These are phyloP conservation scores for Deinandra increscens DNA, from an alignment of 129 eudicot species.

Conservation along the genomic window DNA sequence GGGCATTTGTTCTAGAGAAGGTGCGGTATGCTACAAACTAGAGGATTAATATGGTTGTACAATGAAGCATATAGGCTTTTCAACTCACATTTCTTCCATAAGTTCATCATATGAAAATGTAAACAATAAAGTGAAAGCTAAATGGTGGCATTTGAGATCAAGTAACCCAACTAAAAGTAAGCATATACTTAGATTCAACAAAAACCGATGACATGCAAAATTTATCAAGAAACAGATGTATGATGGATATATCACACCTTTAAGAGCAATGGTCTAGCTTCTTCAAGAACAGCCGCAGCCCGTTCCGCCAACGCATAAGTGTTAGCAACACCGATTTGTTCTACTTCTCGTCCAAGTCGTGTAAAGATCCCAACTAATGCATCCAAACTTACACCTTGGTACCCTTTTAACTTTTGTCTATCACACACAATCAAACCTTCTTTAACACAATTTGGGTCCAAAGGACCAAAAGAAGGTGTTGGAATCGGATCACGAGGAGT, in stretches of 20 bases:
- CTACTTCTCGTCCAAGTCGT: conserved; percentile 82
- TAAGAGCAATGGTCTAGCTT: conserved; percentile 73
- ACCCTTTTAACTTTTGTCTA: conserved; percentile 70
- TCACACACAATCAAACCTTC: conserved; percentile 88
- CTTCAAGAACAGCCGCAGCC: conserved; percentile 70
- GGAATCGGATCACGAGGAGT: conserved; percentile 90
- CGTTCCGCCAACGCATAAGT: conserved; percentile 74
- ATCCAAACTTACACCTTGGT: conserved; percentile 92
- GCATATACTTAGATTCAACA: neutral
- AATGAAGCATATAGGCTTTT: neutral
- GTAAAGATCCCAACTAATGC: conserved; percentile 87
- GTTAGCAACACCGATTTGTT: conserved; percentile 74
- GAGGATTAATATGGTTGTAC: neutral
- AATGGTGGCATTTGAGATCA: neutral
- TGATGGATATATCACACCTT: conserved; percentile 53
- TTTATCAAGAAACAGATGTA: conserved; percentile 8
- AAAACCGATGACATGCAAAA: neutral
- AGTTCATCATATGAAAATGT: conserved; percentile 7
- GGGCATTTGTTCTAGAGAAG: neutral
- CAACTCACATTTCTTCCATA: conserved; percentile 1
- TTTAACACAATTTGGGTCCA: conserved; percentile 67
- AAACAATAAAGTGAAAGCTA: conserved; percentile 13
- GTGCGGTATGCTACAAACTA: neutral
- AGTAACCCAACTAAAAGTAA: neutral
- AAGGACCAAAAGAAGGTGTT: conserved; percentile 71